phyloP scores from a whole-genome alignment of 495 filamentous ascomycete species.

The Aspergillus asperescens region DNA sequence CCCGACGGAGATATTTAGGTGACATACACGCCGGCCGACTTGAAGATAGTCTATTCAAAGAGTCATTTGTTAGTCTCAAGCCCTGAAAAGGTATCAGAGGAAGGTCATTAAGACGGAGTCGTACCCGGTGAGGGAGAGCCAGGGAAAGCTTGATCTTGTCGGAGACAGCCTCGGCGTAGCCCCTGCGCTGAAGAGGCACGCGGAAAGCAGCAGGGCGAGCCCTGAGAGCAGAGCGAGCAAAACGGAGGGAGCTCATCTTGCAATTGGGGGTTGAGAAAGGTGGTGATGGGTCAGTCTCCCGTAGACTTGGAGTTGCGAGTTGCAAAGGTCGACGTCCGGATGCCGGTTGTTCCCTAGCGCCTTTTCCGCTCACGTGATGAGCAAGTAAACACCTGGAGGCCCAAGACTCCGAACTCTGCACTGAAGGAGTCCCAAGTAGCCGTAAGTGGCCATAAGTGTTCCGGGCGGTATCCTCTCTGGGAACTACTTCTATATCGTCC shows the following conservation, averaged over 20 bases:
- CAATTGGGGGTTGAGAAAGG: constrained; percentile 34
- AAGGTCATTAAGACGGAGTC: constrained; percentile 23
- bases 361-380: constrained; percentile 14
- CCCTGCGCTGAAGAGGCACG: constrained; percentile 70
- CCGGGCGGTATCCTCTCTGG: no score
- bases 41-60: constrained; percentile 60
- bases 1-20: neutral
- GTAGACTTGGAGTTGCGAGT: constrained; percentile 32
- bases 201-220: constrained; percentile 65
- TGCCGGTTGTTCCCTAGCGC: constrained; percentile 46
- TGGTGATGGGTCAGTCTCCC: constrained; percentile 35
- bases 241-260: constrained; percentile 85
- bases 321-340: constrained; percentile 45
- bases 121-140: constrained; percentile 96
- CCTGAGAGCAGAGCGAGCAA: constrained; percentile 80
- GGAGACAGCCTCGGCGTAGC: constrained; percentile 88
- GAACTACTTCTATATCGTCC: no score
- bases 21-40: constrained; percentile 69
- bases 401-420: neutral
- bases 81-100: neutral
- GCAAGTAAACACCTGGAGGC: neutral
- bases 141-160: constrained; percentile 98
- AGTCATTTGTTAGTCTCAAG: constrained; percentile 22
- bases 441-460: no score
- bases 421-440: no score